Percentiles rank a stretch among this genome's conserved stretches.
Evolutionary conservation across 768 basidiomycete genomes (phyloP).

Genomic region (Leccinum olivaceopallidum): DNA sequence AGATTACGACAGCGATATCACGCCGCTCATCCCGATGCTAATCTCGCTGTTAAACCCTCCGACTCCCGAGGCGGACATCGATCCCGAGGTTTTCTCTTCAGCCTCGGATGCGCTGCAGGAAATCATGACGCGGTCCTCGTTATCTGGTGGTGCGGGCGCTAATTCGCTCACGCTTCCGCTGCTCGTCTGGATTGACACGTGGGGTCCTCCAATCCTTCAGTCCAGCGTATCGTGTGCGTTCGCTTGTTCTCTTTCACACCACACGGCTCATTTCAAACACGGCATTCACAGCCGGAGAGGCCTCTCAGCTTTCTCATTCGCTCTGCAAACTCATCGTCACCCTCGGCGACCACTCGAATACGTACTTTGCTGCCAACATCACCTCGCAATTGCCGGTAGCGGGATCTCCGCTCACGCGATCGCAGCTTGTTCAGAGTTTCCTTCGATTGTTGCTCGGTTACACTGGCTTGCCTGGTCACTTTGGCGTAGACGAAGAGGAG

Average conservation of each 20-base stretch:
- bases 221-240: conserved; percentile 38
- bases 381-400: conserved; percentile 43
- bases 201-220: conserved; percentile 50
- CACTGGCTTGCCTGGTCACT: conserved; percentile 73
- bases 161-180: conserved; percentile 82
- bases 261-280: background rate
- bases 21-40: too few species aligned
- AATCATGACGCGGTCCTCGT: conserved; percentile 70
- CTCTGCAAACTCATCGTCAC: conserved; percentile 81
- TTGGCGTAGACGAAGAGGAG: conserved; percentile 82
- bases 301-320: conserved; percentile 62
- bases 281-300: conserved; percentile 22
- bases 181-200: conserved; percentile 69
- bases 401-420: conserved; percentile 40
- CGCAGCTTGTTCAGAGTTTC: conserved; percentile 65
- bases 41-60: too few species aligned
- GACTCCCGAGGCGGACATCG: conserved; percentile 8
- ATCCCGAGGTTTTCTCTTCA: conserved; percentile 57
- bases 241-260: background rate
- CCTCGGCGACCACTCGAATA: conserved; percentile 83
- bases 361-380: conserved; percentile 73
- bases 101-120: conserved; percentile 77
- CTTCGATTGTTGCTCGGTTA: conserved; percentile 71
- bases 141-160: conserved; percentile 68
- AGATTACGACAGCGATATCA: too few species aligned